Conservation (phyloP, 2,329 filamentous ascomycete genomes). For the Pyrenochaeta sp. region DNA sequence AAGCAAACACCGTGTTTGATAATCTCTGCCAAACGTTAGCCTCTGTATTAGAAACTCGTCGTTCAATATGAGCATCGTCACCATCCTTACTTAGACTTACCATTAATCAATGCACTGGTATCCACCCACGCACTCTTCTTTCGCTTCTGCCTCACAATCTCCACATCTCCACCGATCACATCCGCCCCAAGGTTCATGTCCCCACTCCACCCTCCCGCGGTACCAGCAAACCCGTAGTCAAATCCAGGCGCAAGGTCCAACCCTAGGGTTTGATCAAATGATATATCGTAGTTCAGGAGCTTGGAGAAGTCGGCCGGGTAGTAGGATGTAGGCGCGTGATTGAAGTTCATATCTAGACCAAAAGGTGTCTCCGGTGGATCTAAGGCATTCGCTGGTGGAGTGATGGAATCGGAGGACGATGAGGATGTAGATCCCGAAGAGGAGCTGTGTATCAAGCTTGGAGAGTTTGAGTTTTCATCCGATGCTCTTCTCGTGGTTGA, state of each 20-base stretch:
- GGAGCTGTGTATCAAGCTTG: constrained; percentile 10
- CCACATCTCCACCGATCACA: constrained; percentile 23
- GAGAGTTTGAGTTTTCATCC: constrained; percentile 2
- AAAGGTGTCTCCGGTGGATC: constrained; percentile 22
- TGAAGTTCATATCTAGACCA: constrained; percentile 35
- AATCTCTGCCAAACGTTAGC: constrained; percentile 45
- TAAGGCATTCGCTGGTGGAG: constrained; percentile 5
- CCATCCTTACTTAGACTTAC: constrained; percentile 40
- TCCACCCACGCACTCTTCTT: constrained; percentile 55
- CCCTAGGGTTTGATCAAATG: constrained; percentile 42
- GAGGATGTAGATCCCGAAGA: constrained; percentile 2
- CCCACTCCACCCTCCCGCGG: constrained; percentile 13
- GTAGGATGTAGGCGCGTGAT: constrained; percentile 3
- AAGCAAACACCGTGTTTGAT: constrained; percentile 53
- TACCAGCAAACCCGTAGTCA: constrained; percentile 24
- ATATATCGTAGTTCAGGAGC: constrained; percentile 26
- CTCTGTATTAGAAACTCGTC: neutral
- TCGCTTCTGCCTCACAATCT: constrained; percentile 31
- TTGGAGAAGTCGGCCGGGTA: constrained; percentile 19
- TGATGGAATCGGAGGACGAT: neutral
- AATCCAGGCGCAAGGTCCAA: constrained; percentile 45
- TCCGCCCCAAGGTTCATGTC: constrained; percentile 27
- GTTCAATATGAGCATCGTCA: neutral
- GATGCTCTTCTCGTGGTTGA: neutral
- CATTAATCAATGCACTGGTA: constrained; percentile 54